These are phyloP conservation scores for Kluyveromyces dobzhanskii DNA, from an alignment of 805 yeast genomes.

Conservation along the genomic window DNA sequence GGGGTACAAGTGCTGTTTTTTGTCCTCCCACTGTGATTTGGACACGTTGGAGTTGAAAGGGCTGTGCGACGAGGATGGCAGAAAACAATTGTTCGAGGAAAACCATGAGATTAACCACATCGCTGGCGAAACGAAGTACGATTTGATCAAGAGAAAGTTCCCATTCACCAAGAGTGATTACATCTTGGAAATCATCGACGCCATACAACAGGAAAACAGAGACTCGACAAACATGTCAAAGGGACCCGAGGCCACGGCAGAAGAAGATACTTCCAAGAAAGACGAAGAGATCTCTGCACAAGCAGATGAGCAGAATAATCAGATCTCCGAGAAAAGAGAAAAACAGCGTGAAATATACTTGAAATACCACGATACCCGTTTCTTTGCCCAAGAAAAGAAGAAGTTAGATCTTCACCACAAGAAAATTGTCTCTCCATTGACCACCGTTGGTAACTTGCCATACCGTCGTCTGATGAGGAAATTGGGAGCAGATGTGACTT, in stretches of 20 bases:
- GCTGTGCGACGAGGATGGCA: conserved; percentile 35
- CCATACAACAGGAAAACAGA: conserved; percentile 35
- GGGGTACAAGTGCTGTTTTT: conserved; percentile 90
- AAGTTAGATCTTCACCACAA: conserved; percentile 57
- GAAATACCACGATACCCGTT: conserved; percentile 66
- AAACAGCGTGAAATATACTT: conserved; percentile 25
- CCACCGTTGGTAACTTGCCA: conserved; percentile 96
- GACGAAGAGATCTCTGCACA: conserved; percentile 20
- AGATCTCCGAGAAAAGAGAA: conserved; percentile 26
- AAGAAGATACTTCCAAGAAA: conserved; percentile 7
- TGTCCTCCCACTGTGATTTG: conserved; percentile 55
- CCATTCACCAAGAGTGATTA: conserved; percentile 49
- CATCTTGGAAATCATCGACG: conserved; percentile 57
- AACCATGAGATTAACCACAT: conserved; percentile 62
- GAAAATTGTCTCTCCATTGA: conserved; percentile 88
- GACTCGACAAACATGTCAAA: conserved; percentile 29
- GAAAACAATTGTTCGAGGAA: conserved; percentile 15
- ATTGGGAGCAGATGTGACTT: conserved; percentile 87
- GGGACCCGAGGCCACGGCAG: conserved; percentile 14
- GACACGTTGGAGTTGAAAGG: conserved; percentile 31
- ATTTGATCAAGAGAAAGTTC: conserved; percentile 43
- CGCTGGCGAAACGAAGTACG: conserved; percentile 31
- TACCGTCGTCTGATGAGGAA: conserved; percentile 87
- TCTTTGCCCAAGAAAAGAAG: conserved; percentile 76
- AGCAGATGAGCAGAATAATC: conserved; percentile 19